Conservation (phyloP, 2,329 filamentous ascomycete species). For the Colletotrichum sublineola region DNA sequence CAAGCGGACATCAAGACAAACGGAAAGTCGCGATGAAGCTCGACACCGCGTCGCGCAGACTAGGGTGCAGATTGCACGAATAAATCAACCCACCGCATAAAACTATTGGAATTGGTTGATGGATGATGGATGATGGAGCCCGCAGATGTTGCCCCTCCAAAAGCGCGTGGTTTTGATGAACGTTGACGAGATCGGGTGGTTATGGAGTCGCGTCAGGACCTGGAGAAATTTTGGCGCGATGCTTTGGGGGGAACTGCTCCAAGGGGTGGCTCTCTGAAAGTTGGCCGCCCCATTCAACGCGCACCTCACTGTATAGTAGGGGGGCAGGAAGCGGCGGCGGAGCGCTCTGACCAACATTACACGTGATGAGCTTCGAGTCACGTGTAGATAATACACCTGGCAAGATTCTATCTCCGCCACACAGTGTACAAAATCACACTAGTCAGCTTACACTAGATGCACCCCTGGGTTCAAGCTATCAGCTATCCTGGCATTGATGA, state of each 20-base stretch:
- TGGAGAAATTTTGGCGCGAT: constrained; percentile 57
- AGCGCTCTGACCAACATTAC: background rate
- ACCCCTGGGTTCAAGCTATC: background rate
- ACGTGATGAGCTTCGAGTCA: background rate
- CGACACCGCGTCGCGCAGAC: constrained; percentile 35
- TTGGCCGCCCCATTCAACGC: constrained; percentile 6
- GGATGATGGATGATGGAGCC: constrained; percentile 35
- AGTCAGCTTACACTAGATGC: background rate
- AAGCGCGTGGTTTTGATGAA: constrained; percentile 36
- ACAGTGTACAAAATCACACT: constrained; percentile 4
- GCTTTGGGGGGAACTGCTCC: constrained; percentile 18
- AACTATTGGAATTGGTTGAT: constrained; percentile 26
- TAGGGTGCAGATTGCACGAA: constrained; percentile 23
- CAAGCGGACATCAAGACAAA: constrained; percentile 30
- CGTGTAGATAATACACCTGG: background rate
- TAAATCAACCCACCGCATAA: constrained; percentile 14
- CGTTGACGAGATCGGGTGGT: constrained; percentile 32
- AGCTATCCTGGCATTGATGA: constrained; percentile 22
- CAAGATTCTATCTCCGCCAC: background rate
- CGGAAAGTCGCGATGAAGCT: constrained; percentile 21
- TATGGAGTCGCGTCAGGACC: constrained; percentile 47
- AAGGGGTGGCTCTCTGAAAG: background rate
- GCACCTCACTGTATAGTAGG: background rate
- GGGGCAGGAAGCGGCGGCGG: background rate
- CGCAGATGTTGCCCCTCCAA: constrained; percentile 24